These are phyloP conservation scores for Candida freyschussii DNA, from an alignment of 1,139 yeast genomes.

Conservation along the genomic window DNA sequence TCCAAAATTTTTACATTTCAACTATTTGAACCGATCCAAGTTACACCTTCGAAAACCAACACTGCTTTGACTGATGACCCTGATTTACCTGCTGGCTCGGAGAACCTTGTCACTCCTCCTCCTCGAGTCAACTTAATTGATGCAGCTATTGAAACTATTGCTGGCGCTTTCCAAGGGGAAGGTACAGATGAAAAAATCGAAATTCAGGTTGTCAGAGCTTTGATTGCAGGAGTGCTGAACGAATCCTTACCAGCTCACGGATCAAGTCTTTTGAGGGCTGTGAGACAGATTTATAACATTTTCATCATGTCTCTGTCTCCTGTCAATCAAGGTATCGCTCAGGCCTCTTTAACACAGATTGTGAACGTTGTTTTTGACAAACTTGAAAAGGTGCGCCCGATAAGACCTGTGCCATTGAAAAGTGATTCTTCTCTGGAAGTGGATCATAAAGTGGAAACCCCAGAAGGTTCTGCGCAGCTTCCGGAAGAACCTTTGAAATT, in stretches of 20 bases:
- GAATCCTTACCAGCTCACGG: slow-evolving; percentile 88
- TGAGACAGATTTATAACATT: slow-evolving; percentile 88
- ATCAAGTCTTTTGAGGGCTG: slow-evolving; percentile 79
- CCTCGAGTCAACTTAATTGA: slow-evolving; percentile 64
- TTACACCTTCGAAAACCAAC: slow-evolving; percentile 35
- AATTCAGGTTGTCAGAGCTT: slow-evolving; percentile 85
- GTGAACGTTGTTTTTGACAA: slow-evolving; percentile 81
- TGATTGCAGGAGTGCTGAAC: slow-evolving; percentile 80
- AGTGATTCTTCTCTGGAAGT: slow-evolving; percentile 9
- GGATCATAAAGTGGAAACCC: slow-evolving; percentile 5
- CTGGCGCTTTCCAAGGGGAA: slow-evolving; percentile 86
- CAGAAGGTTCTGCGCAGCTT: slow-evolving; percentile 4
- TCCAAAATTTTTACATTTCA: slow-evolving; percentile 64
- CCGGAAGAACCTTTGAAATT: slow-evolving; percentile 45
- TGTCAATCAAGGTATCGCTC: slow-evolving; percentile 89
- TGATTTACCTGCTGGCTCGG: slow-evolving; percentile 25
- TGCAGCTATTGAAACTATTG: slow-evolving; percentile 78
- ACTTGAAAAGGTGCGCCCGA: slow-evolving; percentile 37
- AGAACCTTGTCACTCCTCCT: slow-evolving; percentile 35
- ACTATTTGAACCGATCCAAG: slow-evolving; percentile 45
- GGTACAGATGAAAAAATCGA: slow-evolving; percentile 87
- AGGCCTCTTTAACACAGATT: slow-evolving; percentile 89
- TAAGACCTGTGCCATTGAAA: slow-evolving; percentile 8
- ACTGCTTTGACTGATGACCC: slow-evolving; percentile 25
- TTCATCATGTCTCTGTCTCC: slow-evolving; percentile 80